Conservation (phyloP, 805 yeast genomes). For the Ogataea naganishii region DNA sequence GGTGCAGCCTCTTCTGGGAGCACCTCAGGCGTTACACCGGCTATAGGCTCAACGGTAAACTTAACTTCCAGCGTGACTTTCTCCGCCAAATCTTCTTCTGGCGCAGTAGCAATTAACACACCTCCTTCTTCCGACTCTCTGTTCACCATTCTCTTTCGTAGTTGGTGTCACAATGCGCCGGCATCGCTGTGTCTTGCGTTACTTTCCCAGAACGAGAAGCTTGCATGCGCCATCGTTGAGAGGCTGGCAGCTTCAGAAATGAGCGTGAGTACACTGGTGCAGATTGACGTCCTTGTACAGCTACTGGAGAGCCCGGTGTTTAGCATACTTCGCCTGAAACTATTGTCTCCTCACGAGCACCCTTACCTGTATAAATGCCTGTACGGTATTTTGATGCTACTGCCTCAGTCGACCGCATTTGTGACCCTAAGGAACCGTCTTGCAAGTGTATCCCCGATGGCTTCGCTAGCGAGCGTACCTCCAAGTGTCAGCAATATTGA, state of each 20-base stretch:
- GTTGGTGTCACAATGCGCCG: slow-evolving; percentile 90
- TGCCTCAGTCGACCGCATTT: slow-evolving; percentile 91
- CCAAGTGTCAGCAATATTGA: slow-evolving; percentile 8
- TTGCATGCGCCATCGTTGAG: slow-evolving; percentile 76
- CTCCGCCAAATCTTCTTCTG: no score
- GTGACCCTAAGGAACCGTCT: slow-evolving; percentile 72
- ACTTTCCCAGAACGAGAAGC: slow-evolving; percentile 78
- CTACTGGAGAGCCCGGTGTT: slow-evolving; percentile 88
- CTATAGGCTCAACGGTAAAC: no score
- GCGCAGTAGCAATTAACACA: no score
- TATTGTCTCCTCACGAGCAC: slow-evolving; percentile 77
- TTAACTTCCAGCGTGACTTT: no score
- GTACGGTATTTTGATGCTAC: slow-evolving; percentile 85
- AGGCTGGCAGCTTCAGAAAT: slow-evolving; percentile 78
- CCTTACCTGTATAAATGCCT: slow-evolving; percentile 80
- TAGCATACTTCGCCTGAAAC: slow-evolving; percentile 74
- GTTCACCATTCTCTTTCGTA: slow-evolving; percentile 68
- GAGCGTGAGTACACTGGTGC: slow-evolving; percentile 69
- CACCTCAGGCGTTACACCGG: no score
- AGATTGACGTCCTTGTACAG: slow-evolving; percentile 84
- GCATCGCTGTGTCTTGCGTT: slow-evolving; percentile 82
- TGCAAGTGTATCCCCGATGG: slow-evolving; percentile 42
- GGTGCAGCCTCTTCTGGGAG: slow-evolving; percentile 10
- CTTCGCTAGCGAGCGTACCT: not conserved
- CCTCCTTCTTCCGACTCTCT: slow-evolving; percentile 28